These are phyloP conservation scores for Forsythia viridissima DNA, from an alignment of 257 asterid genomes.

Conservation along the genomic window DNA sequence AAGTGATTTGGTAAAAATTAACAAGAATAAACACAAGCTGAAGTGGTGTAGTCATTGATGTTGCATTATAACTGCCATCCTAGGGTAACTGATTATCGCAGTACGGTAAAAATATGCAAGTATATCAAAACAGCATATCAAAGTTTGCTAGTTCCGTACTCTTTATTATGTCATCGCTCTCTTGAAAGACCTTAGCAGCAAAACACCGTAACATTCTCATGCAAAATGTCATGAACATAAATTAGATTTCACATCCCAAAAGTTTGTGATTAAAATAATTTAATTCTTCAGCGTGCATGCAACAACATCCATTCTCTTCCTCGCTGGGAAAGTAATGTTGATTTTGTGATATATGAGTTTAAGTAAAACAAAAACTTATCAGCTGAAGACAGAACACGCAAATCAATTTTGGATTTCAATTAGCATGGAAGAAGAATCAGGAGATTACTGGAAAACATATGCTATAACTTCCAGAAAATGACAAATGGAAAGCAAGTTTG, in stretches of 20 bases:
- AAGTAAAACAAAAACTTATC: not conserved
- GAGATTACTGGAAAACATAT: not conserved
- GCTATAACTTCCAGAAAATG: not conserved
- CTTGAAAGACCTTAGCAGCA: not conserved
- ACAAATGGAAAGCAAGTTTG: not conserved
- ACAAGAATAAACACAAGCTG: not conserved
- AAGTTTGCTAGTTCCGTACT: not conserved
- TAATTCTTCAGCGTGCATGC: not conserved
- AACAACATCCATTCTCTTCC: not conserved
- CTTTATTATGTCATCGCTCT: not conserved
- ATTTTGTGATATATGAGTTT: not conserved
- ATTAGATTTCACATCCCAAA: constrained; percentile 7
- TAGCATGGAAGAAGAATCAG: not conserved
- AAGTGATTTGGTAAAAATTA: not conserved
- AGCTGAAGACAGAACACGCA: not conserved
- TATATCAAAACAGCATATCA: not conserved
- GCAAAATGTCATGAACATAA: not conserved
- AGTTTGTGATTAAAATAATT: not conserved
- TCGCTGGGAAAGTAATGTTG: not conserved
- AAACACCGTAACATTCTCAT: not conserved
- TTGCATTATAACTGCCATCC: not conserved
- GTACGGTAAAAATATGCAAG: not conserved
- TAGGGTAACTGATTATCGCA: not conserved
- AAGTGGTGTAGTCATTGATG: not conserved
- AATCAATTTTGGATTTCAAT: not conserved